Base-by-base conservation (phyloP, 176 grass and related monocot genomes). In the Lolium multiflorum region DNA sequence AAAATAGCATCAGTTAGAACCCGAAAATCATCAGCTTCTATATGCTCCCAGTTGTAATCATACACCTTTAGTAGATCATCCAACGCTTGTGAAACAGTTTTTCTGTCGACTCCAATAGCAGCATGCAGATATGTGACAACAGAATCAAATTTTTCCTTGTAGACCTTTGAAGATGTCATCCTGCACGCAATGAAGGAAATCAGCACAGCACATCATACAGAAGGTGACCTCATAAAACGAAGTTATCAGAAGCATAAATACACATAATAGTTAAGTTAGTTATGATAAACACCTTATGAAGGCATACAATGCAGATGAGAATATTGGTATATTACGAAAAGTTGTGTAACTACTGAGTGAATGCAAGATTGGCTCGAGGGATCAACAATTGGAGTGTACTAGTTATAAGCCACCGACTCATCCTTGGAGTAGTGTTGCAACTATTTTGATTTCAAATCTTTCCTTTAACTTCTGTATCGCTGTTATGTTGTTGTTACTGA, bases 11-110 rank as follows among this genome's bases (percentile, higher is more conserved):
- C 86, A 20, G 78, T 90, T 75, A 98, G 87, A 72, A 56, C 70
- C 1, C 14, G 71, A 46, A 89, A 98, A 60, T 80, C 86, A 73
- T 98, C 96, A 14, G 91, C 93, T 88, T 98, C 96, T 74, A 98
- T 95, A 86, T 89, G 57, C 37, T 91, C 96, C 96, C 96, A 98
- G 3, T 91, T 91, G 65, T 86, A 44, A 3, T 89, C 88, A 50
- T 73, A 98, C 72, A 80, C 58, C 37, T 46, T 14, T 25, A 95
- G 77, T 60, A 98, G 88, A 6, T 83, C 71, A 39, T 83, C 78
- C 62, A 98, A 54, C 31, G 78, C 91, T 18, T 25, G 88, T 50
- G 70, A 87, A 55, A 82, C 84, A 62, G 22, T 84, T 73, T 87
- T 2, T 25, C 14, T 81, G 4, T 18, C 4, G 28, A 94, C 57